Evolutionary conservation across 306 rosid species (phyloP), one percentile per base, ranked within the genome.

Genomic region (Cicer yamashitae): DNA sequence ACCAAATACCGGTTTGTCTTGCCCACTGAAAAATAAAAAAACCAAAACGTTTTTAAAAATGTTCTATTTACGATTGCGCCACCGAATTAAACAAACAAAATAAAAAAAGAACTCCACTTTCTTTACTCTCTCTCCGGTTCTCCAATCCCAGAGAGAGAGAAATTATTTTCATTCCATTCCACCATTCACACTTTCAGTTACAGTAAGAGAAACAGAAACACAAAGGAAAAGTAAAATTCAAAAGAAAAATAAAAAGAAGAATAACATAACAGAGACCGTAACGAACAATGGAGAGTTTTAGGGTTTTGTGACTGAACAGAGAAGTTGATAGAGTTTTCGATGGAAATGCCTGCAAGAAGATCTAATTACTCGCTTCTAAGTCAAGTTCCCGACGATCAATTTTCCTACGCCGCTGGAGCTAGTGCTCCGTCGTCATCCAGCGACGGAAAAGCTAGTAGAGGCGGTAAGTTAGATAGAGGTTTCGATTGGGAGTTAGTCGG

Each of bases 301-400:
- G 90, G 87, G 85, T 79, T 88, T 86, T 82, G 82, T 75, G 67
- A 75, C 12, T 5, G 1, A 67, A 8, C 6, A 59, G 44, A 20
- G 5, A 34, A 39, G 37, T 62, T 38, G 15, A 63, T 34, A 1
- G 8, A 15, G 14, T 76, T n/a, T 76, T n/a, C 78, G 4, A 82
- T 90, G 98, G 98, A 92, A 89, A 96, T 92, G 91, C 92, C 93
- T 70, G 87, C 84, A 1, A 84, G 93, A 83, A 92, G 98, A 81
- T 88, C 96, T 79, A 92, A 96, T 85, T 96, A 96, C 83, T 78
- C 97, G 1, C 86, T 92, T 6, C 87, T 96, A 9, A 89, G 85
- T 75, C 98, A 92, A 81, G 67, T 80, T 62, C 96, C 96, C 13
- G 96, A 90, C 70, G 99, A 92, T 43, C 91, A 90, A 38, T 83